A percentile compares a stretch with the other conserved stretches of the same genome.
Evolutionary conservation across 306 rosid genomes (phyloP).

Genomic region (Abrus precatorius): DNA sequence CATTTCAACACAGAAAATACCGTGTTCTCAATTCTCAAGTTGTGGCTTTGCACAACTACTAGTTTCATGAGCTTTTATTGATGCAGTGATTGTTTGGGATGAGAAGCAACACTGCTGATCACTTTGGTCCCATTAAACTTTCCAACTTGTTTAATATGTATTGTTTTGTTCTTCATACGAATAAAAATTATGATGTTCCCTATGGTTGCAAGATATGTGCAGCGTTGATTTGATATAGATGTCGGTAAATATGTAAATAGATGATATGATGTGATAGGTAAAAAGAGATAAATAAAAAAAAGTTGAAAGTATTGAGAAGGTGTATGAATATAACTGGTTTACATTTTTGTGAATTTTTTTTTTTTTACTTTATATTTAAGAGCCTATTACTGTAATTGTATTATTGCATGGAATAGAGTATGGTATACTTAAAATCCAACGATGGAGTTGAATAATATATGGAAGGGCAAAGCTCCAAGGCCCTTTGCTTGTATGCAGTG

Average conservation of each 20-base stretch:
- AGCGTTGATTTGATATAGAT: background rate
- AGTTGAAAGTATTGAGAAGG: too few species aligned
- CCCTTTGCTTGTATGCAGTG: background rate
- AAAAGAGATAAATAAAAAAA: too few species aligned
- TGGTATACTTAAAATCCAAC: background rate
- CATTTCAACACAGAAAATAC: conserved; percentile 5
- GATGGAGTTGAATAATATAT: background rate
- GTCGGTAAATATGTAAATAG: too few species aligned
- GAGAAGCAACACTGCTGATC: conserved; percentile 18
- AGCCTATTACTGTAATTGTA: background rate
- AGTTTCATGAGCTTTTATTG: background rate
- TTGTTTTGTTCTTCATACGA: background rate
- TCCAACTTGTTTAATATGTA: background rate
- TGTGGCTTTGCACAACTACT: conserved; percentile 21
- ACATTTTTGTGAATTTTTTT: too few species aligned
- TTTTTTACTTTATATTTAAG: too few species aligned
- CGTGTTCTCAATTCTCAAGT: background rate
- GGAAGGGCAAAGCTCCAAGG: background rate
- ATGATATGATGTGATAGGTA: too few species aligned
- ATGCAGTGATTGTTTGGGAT: conserved; percentile 17
- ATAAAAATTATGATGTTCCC: conserved; percentile 20
- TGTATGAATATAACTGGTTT: too few species aligned
- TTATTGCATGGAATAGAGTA: background rate
- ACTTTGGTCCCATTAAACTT: conserved; percentile 11
- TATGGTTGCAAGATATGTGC: background rate